Base-by-base conservation (phyloP, 2,329 filamentous ascomycete species). In the Xylogone sp. region DNA sequence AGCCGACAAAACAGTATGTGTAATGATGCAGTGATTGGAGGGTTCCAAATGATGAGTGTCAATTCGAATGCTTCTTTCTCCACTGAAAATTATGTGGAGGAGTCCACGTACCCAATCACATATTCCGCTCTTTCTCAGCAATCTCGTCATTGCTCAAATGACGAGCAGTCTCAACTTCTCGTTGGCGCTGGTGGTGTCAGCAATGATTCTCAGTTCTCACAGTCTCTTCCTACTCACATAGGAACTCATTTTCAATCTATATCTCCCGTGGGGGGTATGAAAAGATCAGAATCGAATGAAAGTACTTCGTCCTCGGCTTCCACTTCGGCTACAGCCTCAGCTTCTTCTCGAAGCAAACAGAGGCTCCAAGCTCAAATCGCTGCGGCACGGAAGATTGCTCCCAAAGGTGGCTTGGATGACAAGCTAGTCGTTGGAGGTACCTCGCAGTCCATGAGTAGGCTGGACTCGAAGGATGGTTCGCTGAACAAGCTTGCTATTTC, bases 31-130 rank as follows among this genome's bases (percentile, higher is more conserved):
- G 34, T 63, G 50, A 53, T 65, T 51, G 59, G 62, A 62, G 58
- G 60, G 58, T 57, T 67, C 53, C 50, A 62, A 50, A 68, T 67
- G 64, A 60, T 66, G 61, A 62, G 61, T 50, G 57, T 64, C 51
- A 57, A 61, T 58, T 65, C 63, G 50, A 62, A 58, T 53, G 55
- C 45, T 53, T 67, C 64, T 22, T 61, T 53, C 56, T 61, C 57
- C 46, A 51, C 61, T 53, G 60, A 64, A 57, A 57, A 57, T 47
- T 39, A 53, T 45, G 27, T 51, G 43, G 62, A 65, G 8, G 34
- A 39, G 13, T 16, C 34, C 5, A 39, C n/a, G 34, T 39, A 39
- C 13, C n/a, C 5, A 39, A 16, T 39, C n/a, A 16, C 12, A 16
- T 39, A 39, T 39, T 39, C 34, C 6, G n/a, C 34, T 9, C 34